Conservation (phyloP, 2,329 filamentous ascomycete species). For the Trichoderma atrobrunneum region DNA sequence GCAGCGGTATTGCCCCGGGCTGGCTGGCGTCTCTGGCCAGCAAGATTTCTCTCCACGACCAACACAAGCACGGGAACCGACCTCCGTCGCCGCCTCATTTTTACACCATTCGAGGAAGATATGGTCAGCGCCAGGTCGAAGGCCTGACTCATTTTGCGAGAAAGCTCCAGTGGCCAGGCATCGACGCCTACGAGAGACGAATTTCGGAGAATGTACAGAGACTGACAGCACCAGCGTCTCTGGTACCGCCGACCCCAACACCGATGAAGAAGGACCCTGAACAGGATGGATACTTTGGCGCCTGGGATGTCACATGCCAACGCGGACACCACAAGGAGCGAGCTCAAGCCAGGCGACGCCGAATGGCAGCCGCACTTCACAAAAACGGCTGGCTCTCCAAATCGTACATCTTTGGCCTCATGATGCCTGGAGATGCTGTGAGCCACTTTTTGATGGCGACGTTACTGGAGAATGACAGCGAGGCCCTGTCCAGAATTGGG, state of each 20-base stretch:
- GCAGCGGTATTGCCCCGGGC: conserved; percentile 26
- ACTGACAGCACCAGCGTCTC: conserved; percentile 38
- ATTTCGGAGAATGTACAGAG: conserved; percentile 48
- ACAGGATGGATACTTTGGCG: conserved; percentile 48
- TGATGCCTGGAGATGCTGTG: conserved; percentile 62
- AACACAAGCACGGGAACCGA: conserved; percentile 36
- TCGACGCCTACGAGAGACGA: conserved; percentile 49
- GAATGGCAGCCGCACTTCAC: conserved; percentile 56
- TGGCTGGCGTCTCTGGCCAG: conserved; percentile 60
- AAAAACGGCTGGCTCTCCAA: conserved; percentile 65
- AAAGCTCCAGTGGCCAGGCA: conserved; percentile 60
- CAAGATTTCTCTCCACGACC: conserved; percentile 47
- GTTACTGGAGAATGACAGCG: conserved; percentile 61
- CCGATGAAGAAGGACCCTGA: conserved; percentile 17
- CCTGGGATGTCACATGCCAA: conserved; percentile 37
- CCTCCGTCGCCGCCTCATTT: conserved; percentile 32
- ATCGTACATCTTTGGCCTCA: conserved; percentile 63
- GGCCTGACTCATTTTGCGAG: conserved; percentile 63
- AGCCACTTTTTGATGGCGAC: conserved; percentile 65
- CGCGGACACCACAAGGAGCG: conserved; percentile 30
- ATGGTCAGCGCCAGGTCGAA: conserved; percentile 57
- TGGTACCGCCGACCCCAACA: conserved; percentile 36
- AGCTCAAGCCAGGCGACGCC: conserved; percentile 46
- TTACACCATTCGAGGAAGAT: conserved; percentile 54
- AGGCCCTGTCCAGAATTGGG: conserved; percentile 57